These are phyloP conservation scores for Paramecium tetraurelia DNA, from an alignment of 73 alveolate species.

Conservation along the genomic window DNA sequence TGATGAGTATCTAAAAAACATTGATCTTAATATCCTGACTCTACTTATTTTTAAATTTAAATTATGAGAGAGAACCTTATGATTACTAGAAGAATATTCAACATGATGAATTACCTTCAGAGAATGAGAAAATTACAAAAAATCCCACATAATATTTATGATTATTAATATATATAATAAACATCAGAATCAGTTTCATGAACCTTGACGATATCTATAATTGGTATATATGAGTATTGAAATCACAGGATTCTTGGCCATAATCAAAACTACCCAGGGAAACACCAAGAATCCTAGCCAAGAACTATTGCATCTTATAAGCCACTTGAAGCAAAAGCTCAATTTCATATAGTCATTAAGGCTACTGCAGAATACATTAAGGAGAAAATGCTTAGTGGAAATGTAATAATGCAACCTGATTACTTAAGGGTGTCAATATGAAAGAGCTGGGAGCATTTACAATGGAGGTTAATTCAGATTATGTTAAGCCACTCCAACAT, in stretches of 20 bases:
- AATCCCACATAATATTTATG: slow-evolving; percentile 27
- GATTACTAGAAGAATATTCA: neutral
- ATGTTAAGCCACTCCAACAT: slow-evolving; percentile 47
- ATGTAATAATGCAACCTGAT: neutral
- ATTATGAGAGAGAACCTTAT: too few species aligned
- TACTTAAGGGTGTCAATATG: slow-evolving; percentile 52
- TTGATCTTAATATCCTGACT: neutral
- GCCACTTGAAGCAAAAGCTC: slow-evolving; percentile 56
- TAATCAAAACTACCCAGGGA: slow-evolving; percentile 53
- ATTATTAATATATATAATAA: neutral
- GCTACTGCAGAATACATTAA: slow-evolving; percentile 55
- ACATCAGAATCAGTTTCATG: slow-evolving; percentile 12
- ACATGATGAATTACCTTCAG: slow-evolving; percentile 44
- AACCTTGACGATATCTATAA: slow-evolving; percentile 50
- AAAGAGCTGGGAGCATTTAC: slow-evolving; percentile 60
- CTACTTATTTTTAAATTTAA: too few species aligned
- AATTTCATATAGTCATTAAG: slow-evolving; percentile 47
- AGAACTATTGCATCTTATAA: slow-evolving; percentile 50
- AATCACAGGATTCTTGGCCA: slow-evolving; percentile 40
- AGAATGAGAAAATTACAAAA: neutral
- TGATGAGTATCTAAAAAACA: slow-evolving; percentile 65
- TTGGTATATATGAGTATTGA: neutral
- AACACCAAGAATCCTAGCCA: slow-evolving; percentile 57
- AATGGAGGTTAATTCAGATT: slow-evolving; percentile 44
- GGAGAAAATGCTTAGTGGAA: slow-evolving; percentile 56